Evolutionary conservation across 2,329 filamentous ascomycete genomes (phyloP).

Genomic region (Immersiporthe knoxdaviesiana): DNA sequence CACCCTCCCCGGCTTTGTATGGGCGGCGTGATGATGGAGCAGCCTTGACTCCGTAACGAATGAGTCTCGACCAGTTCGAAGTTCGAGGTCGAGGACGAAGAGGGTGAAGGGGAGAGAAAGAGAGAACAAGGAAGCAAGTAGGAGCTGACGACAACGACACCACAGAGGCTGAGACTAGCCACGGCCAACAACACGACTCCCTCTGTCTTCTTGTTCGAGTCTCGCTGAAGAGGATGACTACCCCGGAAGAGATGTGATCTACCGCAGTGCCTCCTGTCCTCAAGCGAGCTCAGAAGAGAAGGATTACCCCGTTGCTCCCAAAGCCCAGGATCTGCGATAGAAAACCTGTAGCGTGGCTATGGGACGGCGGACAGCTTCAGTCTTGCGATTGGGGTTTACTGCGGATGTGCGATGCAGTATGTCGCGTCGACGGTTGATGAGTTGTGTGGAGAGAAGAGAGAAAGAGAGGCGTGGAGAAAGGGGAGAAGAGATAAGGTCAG

Average conservation of each 20-base stretch:
- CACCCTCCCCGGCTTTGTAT: constrained; percentile 1
- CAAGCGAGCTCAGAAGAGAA: neutral
- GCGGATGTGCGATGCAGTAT: neutral
- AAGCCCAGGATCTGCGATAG: neutral
- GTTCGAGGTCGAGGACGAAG: neutral
- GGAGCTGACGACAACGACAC: neutral
- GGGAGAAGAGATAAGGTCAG: neutral
- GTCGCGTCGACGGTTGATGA: neutral
- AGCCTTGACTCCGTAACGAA: neutral
- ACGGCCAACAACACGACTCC: neutral
- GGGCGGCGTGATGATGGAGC: neutral
- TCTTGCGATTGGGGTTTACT: neutral
- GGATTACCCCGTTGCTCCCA: neutral
- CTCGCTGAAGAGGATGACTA: neutral
- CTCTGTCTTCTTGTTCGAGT: neutral
- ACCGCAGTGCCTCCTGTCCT: neutral
- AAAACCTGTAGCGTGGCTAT: neutral
- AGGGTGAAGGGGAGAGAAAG: neutral
- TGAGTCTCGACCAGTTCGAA: too few species aligned
- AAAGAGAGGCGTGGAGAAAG: neutral
- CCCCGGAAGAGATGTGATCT: neutral
- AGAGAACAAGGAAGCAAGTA: too few species aligned
- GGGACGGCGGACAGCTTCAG: neutral
- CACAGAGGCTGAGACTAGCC: neutral
- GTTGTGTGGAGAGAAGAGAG: neutral